Base-by-base conservation (phyloP, 176 grass and related monocot species). In the Chloris gayana region DNA sequence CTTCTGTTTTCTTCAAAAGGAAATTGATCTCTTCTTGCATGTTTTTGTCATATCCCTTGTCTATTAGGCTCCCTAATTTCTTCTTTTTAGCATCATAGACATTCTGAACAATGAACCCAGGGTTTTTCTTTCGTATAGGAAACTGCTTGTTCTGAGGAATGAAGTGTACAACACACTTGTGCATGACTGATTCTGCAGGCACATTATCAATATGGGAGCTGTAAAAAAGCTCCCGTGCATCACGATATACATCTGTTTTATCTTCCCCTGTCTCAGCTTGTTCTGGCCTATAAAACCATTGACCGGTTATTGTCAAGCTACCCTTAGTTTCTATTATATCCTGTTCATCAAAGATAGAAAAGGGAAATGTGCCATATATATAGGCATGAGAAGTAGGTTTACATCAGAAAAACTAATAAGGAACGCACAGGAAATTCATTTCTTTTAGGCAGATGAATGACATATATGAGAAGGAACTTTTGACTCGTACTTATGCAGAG, bases 251-350 rank as follows among this genome's bases (percentile, higher is more conserved):
- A n/a, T 86, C 86, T 75, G 75, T 87, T 24, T 93, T 93, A 56
- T 92, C 92, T 74, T 76, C 90, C 68, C 77, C 93, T 83, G 86
- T 95, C 44, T 93, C 92, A 69, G 96, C 96, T 54, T 99, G 92
- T 81, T 95, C 88, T 74, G 92, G 92, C 51, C 96, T 89, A 63
- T 95, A 99, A 85, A 95, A 99, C 96, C 96, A 99, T 54, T 95
- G 92, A 37, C 96, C 88, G 46, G 76, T 95, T 61, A 95, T 44
- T 45, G 63, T 88, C 75, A 99, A 67, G 79, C 45, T 91, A 10
- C 84, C 92, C 26, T 95, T 68, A 25, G 35, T 57, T 82, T 89
- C 87, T 68, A 81, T 88, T 76, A 98, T 98, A 79, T 95, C 92
- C 86, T 94, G 77, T 57, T 57, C 7, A 26, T 84, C 26, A 37